Evolutionary conservation across 345 rosid genomes (phyloP).

Genomic region (Sonneratia caseolaris): DNA sequence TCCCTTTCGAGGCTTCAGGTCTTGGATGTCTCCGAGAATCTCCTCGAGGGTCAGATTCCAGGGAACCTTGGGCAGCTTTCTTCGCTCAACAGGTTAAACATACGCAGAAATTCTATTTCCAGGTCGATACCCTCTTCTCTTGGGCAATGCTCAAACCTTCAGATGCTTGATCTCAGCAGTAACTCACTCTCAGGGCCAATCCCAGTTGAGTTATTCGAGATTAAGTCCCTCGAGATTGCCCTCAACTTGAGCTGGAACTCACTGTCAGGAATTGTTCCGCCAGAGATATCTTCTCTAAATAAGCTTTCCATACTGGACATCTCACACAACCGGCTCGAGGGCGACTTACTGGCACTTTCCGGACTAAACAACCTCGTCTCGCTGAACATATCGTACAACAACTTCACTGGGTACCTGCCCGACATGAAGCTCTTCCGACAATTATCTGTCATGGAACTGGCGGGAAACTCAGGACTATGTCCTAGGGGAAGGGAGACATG

Average conservation of each 20-base stretch:
- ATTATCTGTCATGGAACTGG: conserved; percentile 36
- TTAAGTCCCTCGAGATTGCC: conserved; percentile 57
- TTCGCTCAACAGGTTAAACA: conserved; percentile 44
- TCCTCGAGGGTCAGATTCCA: conserved; percentile 39
- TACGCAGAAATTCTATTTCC: conserved; percentile 37
- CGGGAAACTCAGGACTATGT: conserved; percentile 51
- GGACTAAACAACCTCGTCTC: conserved; percentile 60
- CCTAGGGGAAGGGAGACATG: conserved; percentile 45
- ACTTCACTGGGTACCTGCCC: conserved; percentile 68
- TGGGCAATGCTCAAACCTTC: conserved; percentile 48
- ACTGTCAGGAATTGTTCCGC: conserved; percentile 46
- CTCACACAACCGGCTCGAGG: conserved; percentile 56
- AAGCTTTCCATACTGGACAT: conserved; percentile 55
- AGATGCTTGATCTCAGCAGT: conserved; percentile 65
- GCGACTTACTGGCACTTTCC: conserved; percentile 39
- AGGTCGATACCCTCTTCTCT: conserved; percentile 51
- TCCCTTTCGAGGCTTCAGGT: conserved; percentile 51
- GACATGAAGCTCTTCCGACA: conserved; percentile 60
- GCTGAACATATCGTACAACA: conserved; percentile 67
- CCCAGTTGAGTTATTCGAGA: conserved; percentile 45
- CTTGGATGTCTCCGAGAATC: conserved; percentile 53
- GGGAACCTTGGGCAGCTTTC: conserved; percentile 43
- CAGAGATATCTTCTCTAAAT: conserved; percentile 39
- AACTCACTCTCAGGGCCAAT: conserved; percentile 45
- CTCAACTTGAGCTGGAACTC: conserved; percentile 65